Evolutionary conservation across 2,329 filamentous ascomycete genomes (phyloP), one percentile per base, ranked within the genome.

Genomic region (Fusarium nygamai): DNA sequence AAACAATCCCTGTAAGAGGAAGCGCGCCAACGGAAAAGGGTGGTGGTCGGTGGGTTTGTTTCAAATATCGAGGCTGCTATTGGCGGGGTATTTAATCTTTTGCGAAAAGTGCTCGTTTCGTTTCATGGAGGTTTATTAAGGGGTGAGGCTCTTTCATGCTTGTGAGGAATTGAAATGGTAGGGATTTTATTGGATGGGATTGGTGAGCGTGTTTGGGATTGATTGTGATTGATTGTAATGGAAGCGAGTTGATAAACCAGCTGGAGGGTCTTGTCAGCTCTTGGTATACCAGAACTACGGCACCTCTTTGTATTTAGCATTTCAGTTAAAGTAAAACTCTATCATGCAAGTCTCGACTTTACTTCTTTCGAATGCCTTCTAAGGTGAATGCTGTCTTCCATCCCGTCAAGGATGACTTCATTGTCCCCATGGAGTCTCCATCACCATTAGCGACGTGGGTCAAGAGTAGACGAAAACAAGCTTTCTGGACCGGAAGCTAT

Each of bases 31-130:
- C 65, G 47, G 72, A 56, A 51, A 56, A 36, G 46, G 51, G 14
- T 33, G 41, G 16, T 29, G 20, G 31, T 10, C 11, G 34, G 44
- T 47, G 50, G 50, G 16, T 33, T 53, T 51, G 73, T 75, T 73
- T 73, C 67, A 75, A 76, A 73, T 76, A n/a, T 51, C 39, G 50
- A 7, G 29, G 43, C 31, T 68, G 58, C 61, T 4, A 75, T 73
- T 76, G 73, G 73, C 67, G 67, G 64, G 67, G 41, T 57, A 64
- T 51, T 50, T 53, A 65, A 44, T 20, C n/a, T 10, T n/a, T 27
- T 24, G 29, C 38, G 44, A 46, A 34, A 67, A 48, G 16, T 36
- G 41, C 65, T 69, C 59, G 67, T 70, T 70, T 70, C 60, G 67
- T 70, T 70, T 69, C 59, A 64, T 34, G 16, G 39, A n/a, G 13